Evolutionary conservation across 2,329 filamentous ascomycete species (phyloP), one percentile per base, ranked within the genome.

Genomic region (Diatrype stigma): DNA sequence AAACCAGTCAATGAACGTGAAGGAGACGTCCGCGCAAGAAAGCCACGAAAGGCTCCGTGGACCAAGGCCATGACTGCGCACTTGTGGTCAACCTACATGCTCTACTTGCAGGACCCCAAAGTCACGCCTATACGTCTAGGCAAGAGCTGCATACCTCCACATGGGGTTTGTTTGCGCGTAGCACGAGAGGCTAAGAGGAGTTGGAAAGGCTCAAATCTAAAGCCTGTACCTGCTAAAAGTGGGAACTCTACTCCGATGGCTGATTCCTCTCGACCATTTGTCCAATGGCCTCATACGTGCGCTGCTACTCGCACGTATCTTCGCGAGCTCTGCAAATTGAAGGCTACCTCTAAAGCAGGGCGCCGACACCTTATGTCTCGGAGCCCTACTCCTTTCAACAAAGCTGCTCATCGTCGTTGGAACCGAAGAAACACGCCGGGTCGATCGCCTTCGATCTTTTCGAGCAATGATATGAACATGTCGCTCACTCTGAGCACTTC

Each of bases 21-120:
- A 28, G 12, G 46, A 21, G 45, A 50, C 5, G 46, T 37, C 17
- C 22, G 51, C 22, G 55, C 59, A 11, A 56, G 59, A 46, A 71
- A 70, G 50, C 60, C 67, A 32, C 71, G 79, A 52, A 82, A 78
- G 62, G 79, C 79, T 1, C 77, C 75, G 0, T 87, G 84, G 84
- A 85, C 82, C 4, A 79, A 78, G 54, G 76, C 80, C 17, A 86
- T 87, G 81, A 82, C 75, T 67, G 72, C 79, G 12, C 84, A 87
- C 59, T 67, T 87, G 10, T 87, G 84, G 84, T 75, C 79, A 5
- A 85, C 80, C 1, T 87, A 86, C 61, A 70, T 79, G 51, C 70
- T 84, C 48, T 87, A 87, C 59, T 70, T 87, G 38, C 80, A 85
- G 62, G 84, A 87, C 58, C 83, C 84, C 44, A 82, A 81, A 46